Conservation (phyloP, 176 grass and related monocot species). For the Zoysia pacifica region DNA sequence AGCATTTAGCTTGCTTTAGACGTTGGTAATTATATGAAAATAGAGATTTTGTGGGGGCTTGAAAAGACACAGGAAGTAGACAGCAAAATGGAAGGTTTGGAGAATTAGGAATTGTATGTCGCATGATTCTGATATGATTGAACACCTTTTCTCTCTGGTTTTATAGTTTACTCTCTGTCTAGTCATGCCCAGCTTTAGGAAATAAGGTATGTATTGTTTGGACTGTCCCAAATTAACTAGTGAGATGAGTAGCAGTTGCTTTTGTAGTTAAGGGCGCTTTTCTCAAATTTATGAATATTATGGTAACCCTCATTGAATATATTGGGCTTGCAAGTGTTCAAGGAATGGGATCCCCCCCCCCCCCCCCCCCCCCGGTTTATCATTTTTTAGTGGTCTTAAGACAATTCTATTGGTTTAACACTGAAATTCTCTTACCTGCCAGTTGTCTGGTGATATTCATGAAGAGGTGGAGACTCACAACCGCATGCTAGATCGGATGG, state of each 20-base stretch:
- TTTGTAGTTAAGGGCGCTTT: constrained; percentile 2
- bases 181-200: neutral
- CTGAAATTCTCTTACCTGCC: constrained; percentile 34
- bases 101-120: neutral
- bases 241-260: neutral
- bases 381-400: neutral
- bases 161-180: neutral
- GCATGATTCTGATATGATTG: neutral
- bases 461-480: constrained; percentile 91
- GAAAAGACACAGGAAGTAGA: neutral
- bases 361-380: neutral
- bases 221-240: neutral
- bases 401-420: neutral
- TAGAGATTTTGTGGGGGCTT: neutral
- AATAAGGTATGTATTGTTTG: neutral
- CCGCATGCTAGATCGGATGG: constrained; percentile 82
- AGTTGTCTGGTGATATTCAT: constrained; percentile 97
- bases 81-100: neutral
- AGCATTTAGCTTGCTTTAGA: constrained; percentile 20
- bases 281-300: constrained; percentile 4
- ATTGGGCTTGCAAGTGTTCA: neutral
- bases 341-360: neutral
- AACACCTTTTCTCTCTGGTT: neutral
- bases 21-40: neutral
- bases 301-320: neutral